Percentiles rank a stretch among this genome's conserved stretches.
phyloP scores from a whole-genome alignment of 2,329 filamentous ascomycete species.

The Sphaceloma murrayae region DNA sequence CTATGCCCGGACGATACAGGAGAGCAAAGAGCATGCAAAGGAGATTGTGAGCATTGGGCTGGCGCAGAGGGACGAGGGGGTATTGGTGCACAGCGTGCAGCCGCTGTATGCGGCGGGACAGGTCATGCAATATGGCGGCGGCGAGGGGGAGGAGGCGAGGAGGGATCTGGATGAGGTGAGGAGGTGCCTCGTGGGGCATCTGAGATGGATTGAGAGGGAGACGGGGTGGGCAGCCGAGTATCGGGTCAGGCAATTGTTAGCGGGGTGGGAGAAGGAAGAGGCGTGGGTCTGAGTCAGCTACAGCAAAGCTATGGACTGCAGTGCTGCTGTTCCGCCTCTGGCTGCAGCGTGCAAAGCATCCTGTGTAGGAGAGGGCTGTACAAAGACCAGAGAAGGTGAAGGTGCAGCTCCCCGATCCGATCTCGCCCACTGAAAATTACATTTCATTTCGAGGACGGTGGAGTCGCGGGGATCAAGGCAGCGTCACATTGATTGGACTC shows the following conservation, averaged over 20 bases:
- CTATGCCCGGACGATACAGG: slow-evolving; percentile 48
- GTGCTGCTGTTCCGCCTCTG: too few relatives aligned
- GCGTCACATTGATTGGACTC: too few relatives aligned
- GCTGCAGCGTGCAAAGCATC: too few relatives aligned
- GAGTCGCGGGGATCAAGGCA: too few relatives aligned
- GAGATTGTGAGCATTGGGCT: slow-evolving; percentile 54
- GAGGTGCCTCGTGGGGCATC: slow-evolving; percentile 44
- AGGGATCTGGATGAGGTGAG: slow-evolving; percentile 38
- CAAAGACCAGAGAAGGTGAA: too few relatives aligned
- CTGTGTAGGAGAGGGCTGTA: too few relatives aligned
- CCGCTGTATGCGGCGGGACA: slow-evolving; percentile 54
- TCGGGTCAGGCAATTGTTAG: slow-evolving; percentile 45
- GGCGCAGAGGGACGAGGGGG: slow-evolving; percentile 45
- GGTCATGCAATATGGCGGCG: slow-evolving; percentile 42
- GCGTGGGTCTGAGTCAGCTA: background rate
- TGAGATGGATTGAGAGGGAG: slow-evolving; percentile 52
- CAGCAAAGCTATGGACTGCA: too few relatives aligned
- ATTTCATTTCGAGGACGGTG: too few relatives aligned
- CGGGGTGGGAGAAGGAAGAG: slow-evolving; percentile 33
- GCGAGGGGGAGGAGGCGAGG: slow-evolving; percentile 20
- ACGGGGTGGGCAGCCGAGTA: slow-evolving; percentile 56
- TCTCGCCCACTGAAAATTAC: too few relatives aligned
- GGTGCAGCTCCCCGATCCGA: too few relatives aligned
- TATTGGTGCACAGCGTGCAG: slow-evolving; percentile 50
- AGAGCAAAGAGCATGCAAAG: slow-evolving; percentile 48